Percentiles rank a stretch among this genome's conserved stretches.
Evolutionary conservation across 1,284 basidiomycete species (phyloP).

Genomic region (Cerrena zonata): DNA sequence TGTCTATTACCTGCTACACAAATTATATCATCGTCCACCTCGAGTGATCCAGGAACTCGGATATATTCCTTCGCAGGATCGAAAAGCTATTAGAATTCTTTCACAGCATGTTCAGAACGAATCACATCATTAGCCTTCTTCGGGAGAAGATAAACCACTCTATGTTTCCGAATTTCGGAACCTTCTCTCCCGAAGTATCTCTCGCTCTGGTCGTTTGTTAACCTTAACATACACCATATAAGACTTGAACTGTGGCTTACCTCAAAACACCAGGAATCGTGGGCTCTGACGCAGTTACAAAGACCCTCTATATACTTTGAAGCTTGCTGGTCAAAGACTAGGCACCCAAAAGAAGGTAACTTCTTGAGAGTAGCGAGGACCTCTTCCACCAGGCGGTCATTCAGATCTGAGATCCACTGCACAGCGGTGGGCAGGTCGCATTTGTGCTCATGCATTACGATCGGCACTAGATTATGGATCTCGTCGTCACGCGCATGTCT

Average conservation of each 20-base stretch:
- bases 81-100: no score
- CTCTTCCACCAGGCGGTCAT: slow-evolving; percentile 9
- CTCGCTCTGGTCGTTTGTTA: no score
- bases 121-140: no score
- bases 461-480: slow-evolving; percentile 22
- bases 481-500: slow-evolving; percentile 24
- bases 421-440: slow-evolving; percentile 17
- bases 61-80: no score
- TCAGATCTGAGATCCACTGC: slow-evolving; percentile 15
- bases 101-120: no score
- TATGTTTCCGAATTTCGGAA: slow-evolving; percentile 15
- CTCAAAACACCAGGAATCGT: slow-evolving; percentile 29
- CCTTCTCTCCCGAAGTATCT: slow-evolving; percentile 28
- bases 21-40: no score
- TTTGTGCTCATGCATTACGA: slow-evolving; percentile 19
- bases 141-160: slow-evolving; percentile 12
- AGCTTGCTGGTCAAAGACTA: slow-evolving; percentile 18
- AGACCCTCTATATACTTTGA: slow-evolving; percentile 22
- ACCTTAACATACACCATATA: no score
- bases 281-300: slow-evolving; percentile 22
- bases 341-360: slow-evolving; percentile 18
- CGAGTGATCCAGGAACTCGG: no score
- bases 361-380: slow-evolving; percentile 13
- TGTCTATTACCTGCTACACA: no score
- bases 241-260: no score